These are phyloP conservation scores for Umbelopsis ramanniana DNA, from an alignment of 192 early-diverging fungal genomes.

Conservation along the genomic window DNA sequence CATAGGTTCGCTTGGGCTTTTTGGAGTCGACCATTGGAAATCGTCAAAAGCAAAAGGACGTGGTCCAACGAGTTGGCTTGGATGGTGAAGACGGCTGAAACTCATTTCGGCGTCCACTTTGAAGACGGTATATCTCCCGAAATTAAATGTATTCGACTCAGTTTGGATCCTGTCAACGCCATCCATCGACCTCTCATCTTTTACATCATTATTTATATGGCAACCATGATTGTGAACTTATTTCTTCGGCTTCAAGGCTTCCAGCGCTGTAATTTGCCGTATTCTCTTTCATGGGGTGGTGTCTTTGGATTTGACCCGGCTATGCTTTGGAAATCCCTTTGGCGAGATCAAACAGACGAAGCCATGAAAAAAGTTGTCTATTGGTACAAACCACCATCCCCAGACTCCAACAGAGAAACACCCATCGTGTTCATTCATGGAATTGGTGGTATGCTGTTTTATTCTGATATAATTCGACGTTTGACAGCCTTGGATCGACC, in stretches of 20 bases:
- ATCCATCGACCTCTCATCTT: constrained; percentile 61
- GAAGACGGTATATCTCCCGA: constrained; percentile 44
- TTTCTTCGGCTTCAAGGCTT: constrained; percentile 7
- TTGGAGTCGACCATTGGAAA: constrained; percentile 45
- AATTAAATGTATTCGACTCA: constrained; percentile 58
- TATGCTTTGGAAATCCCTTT: constrained; percentile 2
- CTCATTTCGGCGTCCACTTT: constrained; percentile 42
- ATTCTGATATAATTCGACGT: constrained; percentile 54
- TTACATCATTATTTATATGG: constrained; percentile 48
- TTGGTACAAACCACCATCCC: constrained; percentile 43
- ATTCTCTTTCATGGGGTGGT: constrained; percentile 24
- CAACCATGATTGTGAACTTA: constrained; percentile 30
- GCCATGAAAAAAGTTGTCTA: constrained; percentile 31
- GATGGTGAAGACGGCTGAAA: constrained; percentile 45
- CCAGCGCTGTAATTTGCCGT: background rate
- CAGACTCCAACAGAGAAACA: constrained; percentile 32
- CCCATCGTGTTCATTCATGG: constrained; percentile 76
- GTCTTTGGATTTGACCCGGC: constrained; percentile 5
- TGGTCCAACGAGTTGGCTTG: constrained; percentile 46
- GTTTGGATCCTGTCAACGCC: constrained; percentile 57
- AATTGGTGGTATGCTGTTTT: constrained; percentile 64
- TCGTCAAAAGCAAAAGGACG: constrained; percentile 32
- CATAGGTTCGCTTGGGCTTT: constrained; percentile 61
- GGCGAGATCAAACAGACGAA: background rate
- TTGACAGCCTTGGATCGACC: constrained; percentile 50